Conservation (phyloP, 768 basidiomycete species). For the Amanita polypyramis region DNA sequence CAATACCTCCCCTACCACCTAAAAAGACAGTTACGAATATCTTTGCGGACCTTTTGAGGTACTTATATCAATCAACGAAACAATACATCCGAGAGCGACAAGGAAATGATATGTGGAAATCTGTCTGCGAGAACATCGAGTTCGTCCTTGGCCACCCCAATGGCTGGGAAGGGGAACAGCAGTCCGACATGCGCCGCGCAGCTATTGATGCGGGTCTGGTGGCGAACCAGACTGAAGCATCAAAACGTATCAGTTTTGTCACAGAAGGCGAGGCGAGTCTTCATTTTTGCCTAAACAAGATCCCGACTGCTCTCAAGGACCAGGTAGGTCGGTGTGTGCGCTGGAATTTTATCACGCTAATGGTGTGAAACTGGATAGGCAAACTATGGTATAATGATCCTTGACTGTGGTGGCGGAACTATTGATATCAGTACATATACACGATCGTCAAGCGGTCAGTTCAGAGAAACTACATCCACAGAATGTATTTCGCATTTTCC, state of each 20-base stretch:
- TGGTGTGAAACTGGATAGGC: background rate
- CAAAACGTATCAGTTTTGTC: slow-evolving; percentile 33
- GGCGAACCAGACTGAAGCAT: slow-evolving; percentile 17
- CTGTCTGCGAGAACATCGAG: slow-evolving; percentile 26
- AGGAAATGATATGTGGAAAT: slow-evolving; percentile 28
- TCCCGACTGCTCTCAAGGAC: slow-evolving; percentile 21
- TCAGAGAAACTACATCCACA: slow-evolving; percentile 2
- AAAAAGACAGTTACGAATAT: slow-evolving; percentile 32
- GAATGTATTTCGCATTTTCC: background rate
- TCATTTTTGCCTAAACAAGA: slow-evolving; percentile 37
- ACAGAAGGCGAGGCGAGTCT: slow-evolving; percentile 49
- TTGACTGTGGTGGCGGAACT: slow-evolving; percentile 7
- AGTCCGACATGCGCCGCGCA: slow-evolving; percentile 35
- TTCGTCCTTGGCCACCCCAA: slow-evolving; percentile 46
- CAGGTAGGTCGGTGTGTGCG: slow-evolving; percentile 8
- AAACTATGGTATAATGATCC: background rate
- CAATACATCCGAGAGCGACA: slow-evolving; percentile 34
- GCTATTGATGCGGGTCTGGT: slow-evolving; percentile 36
- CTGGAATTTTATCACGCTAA: too few relatives aligned
- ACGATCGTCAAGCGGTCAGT: background rate
- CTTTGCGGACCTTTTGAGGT: slow-evolving; percentile 36
- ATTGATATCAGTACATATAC: slow-evolving; percentile 6
- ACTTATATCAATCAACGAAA: slow-evolving; percentile 28
- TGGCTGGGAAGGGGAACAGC: too few relatives aligned
- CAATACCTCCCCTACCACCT: slow-evolving; percentile 29